Evolutionary conservation across 306 rosid genomes (phyloP), one percentile per base, ranked within the genome.

Genomic region (Cicer bijugum): DNA sequence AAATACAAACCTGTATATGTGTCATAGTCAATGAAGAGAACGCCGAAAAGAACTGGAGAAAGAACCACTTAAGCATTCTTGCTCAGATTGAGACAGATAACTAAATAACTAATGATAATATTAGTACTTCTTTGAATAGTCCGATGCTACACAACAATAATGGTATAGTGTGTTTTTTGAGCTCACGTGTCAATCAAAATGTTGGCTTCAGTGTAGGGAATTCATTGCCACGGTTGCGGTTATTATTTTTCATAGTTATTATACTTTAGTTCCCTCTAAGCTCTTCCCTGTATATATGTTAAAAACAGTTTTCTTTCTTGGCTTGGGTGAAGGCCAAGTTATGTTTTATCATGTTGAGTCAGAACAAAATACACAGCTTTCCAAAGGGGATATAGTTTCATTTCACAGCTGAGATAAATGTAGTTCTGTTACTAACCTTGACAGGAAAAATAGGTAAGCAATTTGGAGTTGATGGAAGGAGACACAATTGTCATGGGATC

Each of bases 401-500:
- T 43, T 74, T 74, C 42, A 45, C 46, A 38, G 9, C 65, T 62
- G 38, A 53, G 65, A 78, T 63, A 63, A 52, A 46, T 53, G 46
- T 47, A 42, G 38, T 58, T 66, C 20, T 81, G 66, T 79, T 76
- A 33, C 62, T 75, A 59, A 70, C 67, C 47, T 52, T 39, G 19
- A 58, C 74, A 23, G 67, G 66, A 68, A 75, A 76, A 76, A 51
- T 84, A 90, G 97, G 96, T 94, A 63, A 75, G 88, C 84, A 82
- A 64, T 67, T 85, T 88, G 77, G 92, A 85, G 77, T 60, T 90
- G 67, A 45, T 81, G 48, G 93, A 88, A 81, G 92, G 92, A 71
- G 98, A 91, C 59, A 83, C 71, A 80, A 74, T 94, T 66, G 89
- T 91, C 39, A 85, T 88, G 95, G 98, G 96, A 40, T 91, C 98